Evolutionary conservation across 2,329 filamentous ascomycete genomes (phyloP).

Genomic region (Diaporthe citriasiana): DNA sequence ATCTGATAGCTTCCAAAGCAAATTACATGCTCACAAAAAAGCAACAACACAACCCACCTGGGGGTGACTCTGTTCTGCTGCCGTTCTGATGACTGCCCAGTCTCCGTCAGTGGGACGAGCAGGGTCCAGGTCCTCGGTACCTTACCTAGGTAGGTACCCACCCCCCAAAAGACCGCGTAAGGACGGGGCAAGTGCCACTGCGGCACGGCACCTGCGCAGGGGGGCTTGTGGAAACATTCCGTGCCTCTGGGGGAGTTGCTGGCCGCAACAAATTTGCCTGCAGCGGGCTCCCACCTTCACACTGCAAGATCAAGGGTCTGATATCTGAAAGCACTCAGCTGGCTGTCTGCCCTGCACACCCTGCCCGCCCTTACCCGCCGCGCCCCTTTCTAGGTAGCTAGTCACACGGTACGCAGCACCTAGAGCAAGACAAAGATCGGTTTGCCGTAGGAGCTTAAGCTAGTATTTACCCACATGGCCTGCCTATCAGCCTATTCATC

Average conservation of each 20-base stretch:
- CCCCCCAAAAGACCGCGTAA: neutral
- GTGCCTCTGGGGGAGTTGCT: conserved; percentile 1
- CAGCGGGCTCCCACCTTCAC: conserved; percentile 4
- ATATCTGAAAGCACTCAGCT: neutral
- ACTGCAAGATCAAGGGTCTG: conserved; percentile 21
- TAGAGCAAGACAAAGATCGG: too few species aligned
- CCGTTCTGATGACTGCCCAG: neutral
- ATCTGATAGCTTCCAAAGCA: neutral
- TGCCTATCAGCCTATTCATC: neutral
- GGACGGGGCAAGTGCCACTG: neutral
- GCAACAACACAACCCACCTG: neutral
- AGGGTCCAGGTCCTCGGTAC: conserved; percentile 28
- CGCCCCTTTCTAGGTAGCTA: neutral
- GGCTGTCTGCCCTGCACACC: neutral
- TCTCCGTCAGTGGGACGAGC: neutral
- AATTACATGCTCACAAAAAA: neutral
- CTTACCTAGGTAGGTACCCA: neutral
- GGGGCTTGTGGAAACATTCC: conserved; percentile 15
- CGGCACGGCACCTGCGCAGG: conserved; percentile 7
- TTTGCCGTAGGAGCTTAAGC: too few species aligned
- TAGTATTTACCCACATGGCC: neutral
- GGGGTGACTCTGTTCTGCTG: neutral
- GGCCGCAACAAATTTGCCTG: conserved; percentile 9
- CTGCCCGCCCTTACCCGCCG: neutral
- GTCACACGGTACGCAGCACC: too few species aligned